Percentiles rank a stretch among this genome's conserved stretches.
Conservation (phyloP, 192 early-diverging fungal genomes). For the Endogone sp. region DNA sequence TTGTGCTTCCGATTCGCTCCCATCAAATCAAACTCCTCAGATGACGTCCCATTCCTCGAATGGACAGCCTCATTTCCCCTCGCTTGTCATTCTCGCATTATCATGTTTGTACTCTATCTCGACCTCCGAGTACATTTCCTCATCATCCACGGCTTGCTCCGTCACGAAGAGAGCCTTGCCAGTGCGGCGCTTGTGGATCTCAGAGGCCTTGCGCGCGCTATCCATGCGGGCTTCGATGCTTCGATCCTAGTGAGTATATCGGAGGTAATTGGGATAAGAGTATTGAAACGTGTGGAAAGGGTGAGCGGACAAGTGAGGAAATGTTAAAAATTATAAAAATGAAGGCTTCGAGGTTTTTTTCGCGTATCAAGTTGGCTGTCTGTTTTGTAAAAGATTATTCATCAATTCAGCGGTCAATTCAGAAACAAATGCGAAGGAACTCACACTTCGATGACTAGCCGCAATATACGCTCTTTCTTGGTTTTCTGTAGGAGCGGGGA, state of each 20-base stretch:
- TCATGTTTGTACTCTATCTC: not conserved
- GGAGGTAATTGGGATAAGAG: not conserved
- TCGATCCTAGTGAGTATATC: constrained; percentile 17
- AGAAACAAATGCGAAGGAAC: not conserved
- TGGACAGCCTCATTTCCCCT: too few relatives aligned
- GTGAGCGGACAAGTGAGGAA: not conserved
- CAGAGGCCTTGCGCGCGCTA: constrained; percentile 21
- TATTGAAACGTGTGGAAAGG: not conserved
- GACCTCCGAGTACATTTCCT: constrained; percentile 27
- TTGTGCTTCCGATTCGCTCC: too few relatives aligned
- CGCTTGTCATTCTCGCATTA: too few relatives aligned
- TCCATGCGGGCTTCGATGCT: constrained; percentile 23
- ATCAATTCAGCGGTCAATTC: not conserved
- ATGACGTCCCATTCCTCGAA: too few relatives aligned
- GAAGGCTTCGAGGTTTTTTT: not conserved
- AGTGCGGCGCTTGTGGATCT: constrained; percentile 21
- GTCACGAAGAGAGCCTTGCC: constrained; percentile 23
- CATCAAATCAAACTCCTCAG: too few relatives aligned
- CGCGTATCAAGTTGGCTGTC: not conserved
- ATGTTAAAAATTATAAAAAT: not conserved
- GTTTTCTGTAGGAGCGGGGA: constrained; percentile 10
- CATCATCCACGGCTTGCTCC: constrained; percentile 18
- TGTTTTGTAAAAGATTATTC: too few relatives aligned
- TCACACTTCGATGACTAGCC: constrained; percentile 22
- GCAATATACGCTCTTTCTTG: constrained; percentile 27